Evolutionary conservation across 495 filamentous ascomycete genomes (phyloP), one percentile per base, ranked within the genome.

Genomic region (Trichoderma erinaceum): DNA sequence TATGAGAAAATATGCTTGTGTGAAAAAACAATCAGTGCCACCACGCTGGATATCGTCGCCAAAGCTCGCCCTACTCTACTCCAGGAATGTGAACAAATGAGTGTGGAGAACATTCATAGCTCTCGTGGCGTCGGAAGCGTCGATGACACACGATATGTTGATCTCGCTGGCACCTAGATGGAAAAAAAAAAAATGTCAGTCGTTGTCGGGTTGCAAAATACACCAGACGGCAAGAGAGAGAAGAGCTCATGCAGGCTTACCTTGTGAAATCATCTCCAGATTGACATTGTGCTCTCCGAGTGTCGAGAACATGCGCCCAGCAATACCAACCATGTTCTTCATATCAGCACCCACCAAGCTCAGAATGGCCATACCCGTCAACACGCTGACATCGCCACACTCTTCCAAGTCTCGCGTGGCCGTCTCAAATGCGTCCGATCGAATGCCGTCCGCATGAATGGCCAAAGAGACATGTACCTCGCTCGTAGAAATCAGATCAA

Each of bases 401-500:
- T 88, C 84, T 64, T 84, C 78, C 16, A 99, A 80, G 67, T 96
- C 91, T 63, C 82, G 77, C 65, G 87, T 83, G 4, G 90, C 90
- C 46, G 83, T 82, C 68, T 88, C 86, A 18, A 96, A 78, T 64
- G 88, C 86, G 66, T 78, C 78, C 32, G 86, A 78, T 66, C 89
- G 87, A 41, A 90, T 84, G 69, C 86, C 85, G 48, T 88, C 85
- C 3, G 88, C 91, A 75, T 97, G 94, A 64, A 99, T 84, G 6
- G 95, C 95, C 85, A 99, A 90, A 15, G 92, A 97, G 21, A 99
- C 92, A 73, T 98, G 95, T 11, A 96, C 93, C 77, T 99, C 95
- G 68, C 87, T 90, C 12, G 92, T 95, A 21, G 93, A 94, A 76
- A 97, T 97, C 70, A 99, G 82, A 72, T 99, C 94, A 25, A 97